A percentile compares a stretch with the other conserved stretches of the same genome.
Evolutionary conservation across 1,284 basidiomycete genomes (phyloP).

Genomic region (Rhodotorula mucilaginosa): DNA sequence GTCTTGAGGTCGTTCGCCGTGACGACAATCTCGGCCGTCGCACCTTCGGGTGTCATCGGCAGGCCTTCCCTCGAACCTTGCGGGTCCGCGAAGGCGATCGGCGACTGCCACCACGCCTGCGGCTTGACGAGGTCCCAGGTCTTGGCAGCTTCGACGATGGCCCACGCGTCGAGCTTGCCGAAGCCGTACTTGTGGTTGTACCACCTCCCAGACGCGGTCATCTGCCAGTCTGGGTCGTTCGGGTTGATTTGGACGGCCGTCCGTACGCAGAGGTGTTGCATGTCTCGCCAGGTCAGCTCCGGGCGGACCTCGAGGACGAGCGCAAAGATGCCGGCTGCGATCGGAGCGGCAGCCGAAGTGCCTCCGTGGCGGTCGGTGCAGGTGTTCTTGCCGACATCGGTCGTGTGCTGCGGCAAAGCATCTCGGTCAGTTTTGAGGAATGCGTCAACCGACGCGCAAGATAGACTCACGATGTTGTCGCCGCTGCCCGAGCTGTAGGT

Average conservation of each 20-base stretch:
- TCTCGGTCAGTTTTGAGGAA: neutral
- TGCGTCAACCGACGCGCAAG: neutral
- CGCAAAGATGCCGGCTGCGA: constrained; percentile 87
- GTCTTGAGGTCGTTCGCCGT: constrained; percentile 67
- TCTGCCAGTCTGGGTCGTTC: constrained; percentile 93
- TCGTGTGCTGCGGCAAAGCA: constrained; percentile 70
- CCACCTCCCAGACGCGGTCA: constrained; percentile 69
- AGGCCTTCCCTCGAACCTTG: neutral
- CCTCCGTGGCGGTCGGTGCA: constrained; percentile 88
- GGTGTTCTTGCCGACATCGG: constrained; percentile 80
- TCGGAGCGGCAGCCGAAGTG: constrained; percentile 95
- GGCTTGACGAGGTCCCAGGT: constrained; percentile 87
- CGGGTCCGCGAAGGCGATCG: constrained; percentile 4
- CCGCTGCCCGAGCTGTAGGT: constrained; percentile 96
- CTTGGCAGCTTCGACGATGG: constrained; percentile 76
- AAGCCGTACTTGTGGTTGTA: constrained; percentile 99
- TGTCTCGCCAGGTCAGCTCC: constrained; percentile 93
- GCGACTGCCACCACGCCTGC: constrained; percentile 69
- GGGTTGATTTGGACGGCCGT: constrained; percentile 73
- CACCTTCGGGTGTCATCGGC: constrained; percentile 64
- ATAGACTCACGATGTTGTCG: constrained; percentile 73
- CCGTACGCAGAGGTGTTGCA: constrained; percentile 84
- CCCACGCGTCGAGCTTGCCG: constrained; percentile 80
- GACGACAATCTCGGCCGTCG: constrained; percentile 66
- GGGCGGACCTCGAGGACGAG: constrained; percentile 80